Conservation (phyloP, 192 early-diverging fungal genomes). For the Mortierella alpina region DNA sequence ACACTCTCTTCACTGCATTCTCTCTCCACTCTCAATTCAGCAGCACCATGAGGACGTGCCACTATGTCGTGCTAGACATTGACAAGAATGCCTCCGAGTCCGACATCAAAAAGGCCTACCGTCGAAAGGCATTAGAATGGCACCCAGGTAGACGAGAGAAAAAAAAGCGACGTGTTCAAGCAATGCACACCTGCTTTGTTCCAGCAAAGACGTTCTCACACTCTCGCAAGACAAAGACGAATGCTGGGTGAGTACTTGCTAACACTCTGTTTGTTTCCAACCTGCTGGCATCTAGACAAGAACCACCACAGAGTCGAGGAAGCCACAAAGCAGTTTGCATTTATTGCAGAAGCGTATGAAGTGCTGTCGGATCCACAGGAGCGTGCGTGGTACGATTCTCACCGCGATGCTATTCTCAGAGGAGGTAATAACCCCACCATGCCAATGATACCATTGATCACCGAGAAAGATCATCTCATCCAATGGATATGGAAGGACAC, state of each 20-base stretch:
- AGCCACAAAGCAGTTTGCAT: conserved; percentile 87
- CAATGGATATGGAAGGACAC: too few relatives aligned
- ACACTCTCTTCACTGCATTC: not conserved
- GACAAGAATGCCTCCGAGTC: conserved; percentile 74
- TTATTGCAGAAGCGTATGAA: conserved; percentile 94
- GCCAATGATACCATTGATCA: not conserved
- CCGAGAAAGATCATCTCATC: not conserved
- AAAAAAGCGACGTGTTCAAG: not conserved
- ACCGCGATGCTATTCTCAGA: conserved; percentile 91
- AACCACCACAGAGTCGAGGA: conserved; percentile 86
- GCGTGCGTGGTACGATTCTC: conserved; percentile 94
- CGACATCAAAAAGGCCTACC: conserved; percentile 92
- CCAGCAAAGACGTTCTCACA: not conserved
- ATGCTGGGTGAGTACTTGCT: not conserved
- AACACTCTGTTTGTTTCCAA: not conserved
- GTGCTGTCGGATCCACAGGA: conserved; percentile 93
- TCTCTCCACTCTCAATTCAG: not conserved
- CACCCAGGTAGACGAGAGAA: conserved; percentile 70
- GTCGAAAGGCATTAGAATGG: conserved; percentile 79
- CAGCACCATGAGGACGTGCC: conserved; percentile 74
- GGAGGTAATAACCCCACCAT: conserved; percentile 63
- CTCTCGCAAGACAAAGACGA: not conserved
- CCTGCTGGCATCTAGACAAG: conserved; percentile 71
- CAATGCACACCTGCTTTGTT: not conserved
- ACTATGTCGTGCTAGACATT: conserved; percentile 91